Base-by-base conservation (phyloP, 1,139 yeast species). In the Zygosaccharomyces pseudobailii region DNA sequence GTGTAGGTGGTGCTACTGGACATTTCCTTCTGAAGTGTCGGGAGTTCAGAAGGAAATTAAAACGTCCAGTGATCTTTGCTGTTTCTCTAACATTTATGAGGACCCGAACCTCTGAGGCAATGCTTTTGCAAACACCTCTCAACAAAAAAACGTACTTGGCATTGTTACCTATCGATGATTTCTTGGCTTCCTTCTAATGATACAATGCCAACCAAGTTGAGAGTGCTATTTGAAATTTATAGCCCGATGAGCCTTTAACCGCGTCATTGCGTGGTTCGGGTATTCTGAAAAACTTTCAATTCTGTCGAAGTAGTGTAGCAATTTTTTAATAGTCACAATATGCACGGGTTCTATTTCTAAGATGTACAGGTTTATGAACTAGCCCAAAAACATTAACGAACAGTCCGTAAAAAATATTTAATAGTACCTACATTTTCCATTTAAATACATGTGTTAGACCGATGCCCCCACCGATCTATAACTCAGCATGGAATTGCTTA, bases 401-500 rank as follows among this genome's bases (percentile, higher is more conserved):
- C 41, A 38, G 41, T 38, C 17, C 41, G 32, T 38, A 20, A 28
- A 38, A 37, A n/a, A 36, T n/a, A 27, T 19, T n/a, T 30, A 30
- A 30, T 30, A 25, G 6, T 38, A 8, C 32, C 24, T 17, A 20
- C 23, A 13, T 25, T 22, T 27, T 27, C 17, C 17, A 13, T 10
- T 17, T 28, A 38, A 27, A 38, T 38, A 38, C 33, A 38, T 27
- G 41, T 20, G 28, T 6, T 21, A 17, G 41, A 35, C 19, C 28
- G 38, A 38, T 38, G 34, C 41, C 41, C 34, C 8, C 24, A 28
- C 20, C 41, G 40, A 31, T 19, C 24, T 36, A 46, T 27, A 79
- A 69, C 55, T 78, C 83, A 40, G 92, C 84, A 65, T 92, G 98
- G 81, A 69, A 92, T 58, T 89, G 95, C 72, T 90, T 88, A 68